Percentiles rank a stretch among this genome's conserved stretches.
Evolutionary conservation across 2,329 filamentous ascomycete genomes (phyloP).

Genomic region (Aureobasidium sp.): DNA sequence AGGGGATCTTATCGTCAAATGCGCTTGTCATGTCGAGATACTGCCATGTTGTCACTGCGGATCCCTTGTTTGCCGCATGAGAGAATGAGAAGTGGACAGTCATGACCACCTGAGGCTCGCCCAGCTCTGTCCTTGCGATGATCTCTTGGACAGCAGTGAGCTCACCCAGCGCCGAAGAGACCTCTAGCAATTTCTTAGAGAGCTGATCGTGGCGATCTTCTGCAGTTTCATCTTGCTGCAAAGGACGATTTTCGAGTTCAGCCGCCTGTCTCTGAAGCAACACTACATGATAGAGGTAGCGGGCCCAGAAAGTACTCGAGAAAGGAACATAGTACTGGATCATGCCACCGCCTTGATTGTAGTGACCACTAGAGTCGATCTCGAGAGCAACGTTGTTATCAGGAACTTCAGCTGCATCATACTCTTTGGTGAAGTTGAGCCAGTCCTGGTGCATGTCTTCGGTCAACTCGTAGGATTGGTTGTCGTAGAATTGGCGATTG

Average conservation of each 20-base stretch:
- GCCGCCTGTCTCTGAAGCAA: constrained; percentile 17
- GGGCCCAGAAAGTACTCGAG: constrained; percentile 39
- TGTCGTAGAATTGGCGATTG: background rate
- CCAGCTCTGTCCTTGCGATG: constrained; percentile 28
- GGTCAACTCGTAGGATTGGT: background rate
- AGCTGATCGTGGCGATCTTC: constrained; percentile 16
- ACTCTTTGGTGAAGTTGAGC: constrained; percentile 20
- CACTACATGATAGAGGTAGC: constrained; percentile 28
- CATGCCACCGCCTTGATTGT: constrained; percentile 22
- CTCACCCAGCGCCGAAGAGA: constrained; percentile 28
- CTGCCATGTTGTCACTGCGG: constrained; percentile 31
- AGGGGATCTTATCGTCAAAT: background rate
- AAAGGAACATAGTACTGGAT: constrained; percentile 28
- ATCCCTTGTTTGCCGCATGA: constrained; percentile 26
- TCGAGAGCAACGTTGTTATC: constrained; percentile 22
- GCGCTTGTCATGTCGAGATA: constrained; percentile 16
- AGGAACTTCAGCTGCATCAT: constrained; percentile 14
- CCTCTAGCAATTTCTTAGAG: constrained; percentile 21
- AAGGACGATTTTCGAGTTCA: constrained; percentile 21
- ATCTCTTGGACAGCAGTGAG: constrained; percentile 40
- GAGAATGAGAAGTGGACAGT: constrained; percentile 35
- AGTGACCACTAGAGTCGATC: constrained; percentile 19
- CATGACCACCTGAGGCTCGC: constrained; percentile 26
- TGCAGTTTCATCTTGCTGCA: constrained; percentile 15
- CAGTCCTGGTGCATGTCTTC: background rate